phyloP scores from a whole-genome alignment of 371 early-diverging fungal species.

The Sporodiniella umbellata region DNA sequence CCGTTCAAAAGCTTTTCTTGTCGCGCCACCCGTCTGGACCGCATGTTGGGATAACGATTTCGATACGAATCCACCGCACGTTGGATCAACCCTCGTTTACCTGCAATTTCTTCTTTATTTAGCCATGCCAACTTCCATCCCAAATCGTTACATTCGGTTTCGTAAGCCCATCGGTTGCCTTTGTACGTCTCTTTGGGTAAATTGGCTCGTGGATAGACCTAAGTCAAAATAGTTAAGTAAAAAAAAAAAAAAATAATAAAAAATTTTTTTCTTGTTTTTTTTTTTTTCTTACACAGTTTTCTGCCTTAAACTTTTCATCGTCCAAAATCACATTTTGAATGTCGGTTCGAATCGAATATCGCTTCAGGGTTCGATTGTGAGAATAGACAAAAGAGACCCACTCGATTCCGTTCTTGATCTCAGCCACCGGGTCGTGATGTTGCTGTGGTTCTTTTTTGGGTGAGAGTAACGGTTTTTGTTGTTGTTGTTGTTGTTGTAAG shows the following conservation, averaged over 20 bases:
- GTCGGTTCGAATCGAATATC: slow-evolving; percentile 80
- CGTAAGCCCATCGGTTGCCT: slow-evolving; percentile 95
- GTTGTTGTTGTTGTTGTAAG: slow-evolving; percentile 6
- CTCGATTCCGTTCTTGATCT: slow-evolving; percentile 60
- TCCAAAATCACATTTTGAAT: slow-evolving; percentile 68
- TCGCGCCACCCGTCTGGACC: slow-evolving; percentile 80
- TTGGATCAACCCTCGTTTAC: slow-evolving; percentile 91
- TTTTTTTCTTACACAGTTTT: slow-evolving; percentile 82
- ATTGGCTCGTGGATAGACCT: slow-evolving; percentile 70
- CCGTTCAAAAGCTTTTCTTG: slow-evolving; percentile 72
- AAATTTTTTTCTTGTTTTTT: too few species aligned
- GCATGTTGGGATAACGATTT: slow-evolving; percentile 78
- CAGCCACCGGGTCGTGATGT: slow-evolving; percentile 43
- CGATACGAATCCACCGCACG: slow-evolving; percentile 94
- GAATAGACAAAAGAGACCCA: slow-evolving; percentile 74
- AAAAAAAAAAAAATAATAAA: slow-evolving; percentile 4
- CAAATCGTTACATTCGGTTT: slow-evolving; percentile 86
- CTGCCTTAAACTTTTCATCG: slow-evolving; percentile 71
- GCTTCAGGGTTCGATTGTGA: slow-evolving; percentile 55
- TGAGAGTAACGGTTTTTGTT: slow-evolving; percentile 10
- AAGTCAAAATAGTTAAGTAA: slow-evolving; percentile 5
- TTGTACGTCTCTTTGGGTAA: slow-evolving; percentile 66
- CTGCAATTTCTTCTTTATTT: slow-evolving; percentile 82
- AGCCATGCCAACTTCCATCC: slow-evolving; percentile 92
- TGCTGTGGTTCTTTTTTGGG: neutral